Evolutionary conservation across 148 eudicot genomes (phyloP), one percentile per base, ranked within the genome.

Genomic region (Dianthus caryophyllus): DNA sequence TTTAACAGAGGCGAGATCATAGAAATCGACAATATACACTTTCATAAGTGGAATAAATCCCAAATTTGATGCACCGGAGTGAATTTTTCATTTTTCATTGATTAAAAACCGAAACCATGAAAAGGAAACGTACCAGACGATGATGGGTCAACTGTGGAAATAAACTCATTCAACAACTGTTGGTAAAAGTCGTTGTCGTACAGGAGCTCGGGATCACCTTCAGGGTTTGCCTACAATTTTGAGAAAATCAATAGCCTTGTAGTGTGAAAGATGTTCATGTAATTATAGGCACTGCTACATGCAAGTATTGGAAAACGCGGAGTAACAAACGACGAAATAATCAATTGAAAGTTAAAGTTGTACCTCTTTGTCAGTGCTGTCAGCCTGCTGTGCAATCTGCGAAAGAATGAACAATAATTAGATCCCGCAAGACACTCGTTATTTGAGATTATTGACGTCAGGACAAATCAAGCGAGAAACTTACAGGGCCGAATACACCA

Each of bases 101-200:
- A 56, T 29, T 27, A 56, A 27, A 26, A 17, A 49, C 21, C 4
- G 21, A 26, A 58, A 70, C 2, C 10, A 14, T 44, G 11, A 21
- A 17, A 48, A 22, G 11, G 24, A 54, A 49, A 8, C 58, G 60
- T 84, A 92, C 98, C 94, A 61, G 93, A 83, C 48, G 97, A 74
- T 48, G 82, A 47, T 30, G 88, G 83, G 53, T 88, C 88, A 74
- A 86, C 33, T 31, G 96, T 78, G 81, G 87, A 94, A 67, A 92
- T 82, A 70, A 92, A 92, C 70, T 92, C 98, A 73, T 85, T 92
- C 71, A 92, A 73, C 64, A 92, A 76, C 59, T 89, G 96, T 75
- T 89, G 96, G 67, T 92, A 89, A 44, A 92, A 92, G 14, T 87
- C 96, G 3, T 88, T 78, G 80, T 92, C 98, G 65, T 89, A 91